Percentiles rank a stretch among this genome's conserved stretches.
Conservation (phyloP, 192 early-diverging fungal species). For the Cetraspora pellucida region DNA sequence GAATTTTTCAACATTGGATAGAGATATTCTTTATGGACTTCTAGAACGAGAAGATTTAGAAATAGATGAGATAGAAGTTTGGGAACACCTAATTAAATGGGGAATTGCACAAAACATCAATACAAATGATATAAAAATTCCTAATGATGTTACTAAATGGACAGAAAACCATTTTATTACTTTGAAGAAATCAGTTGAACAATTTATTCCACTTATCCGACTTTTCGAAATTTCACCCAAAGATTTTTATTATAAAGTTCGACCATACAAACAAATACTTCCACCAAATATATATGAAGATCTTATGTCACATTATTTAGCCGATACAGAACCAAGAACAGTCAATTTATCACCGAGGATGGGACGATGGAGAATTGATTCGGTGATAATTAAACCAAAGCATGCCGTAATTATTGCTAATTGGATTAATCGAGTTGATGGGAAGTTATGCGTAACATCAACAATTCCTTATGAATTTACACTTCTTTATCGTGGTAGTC, state of each 20-base stretch:
- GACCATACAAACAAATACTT: constrained; percentile 16
- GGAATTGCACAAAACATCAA: not conserved
- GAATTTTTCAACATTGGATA: not conserved
- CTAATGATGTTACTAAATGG: constrained; percentile 12
- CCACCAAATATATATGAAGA: not conserved
- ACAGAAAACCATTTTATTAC: not conserved
- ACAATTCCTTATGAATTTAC: not conserved
- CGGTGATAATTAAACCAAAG: constrained; percentile 7
- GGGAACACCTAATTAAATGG: constrained; percentile 27
- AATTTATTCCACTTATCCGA: constrained; percentile 16
- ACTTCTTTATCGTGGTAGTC: not conserved
- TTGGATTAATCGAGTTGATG: constrained; percentile 9
- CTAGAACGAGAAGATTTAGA: constrained; percentile 10
- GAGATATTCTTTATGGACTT: not conserved
- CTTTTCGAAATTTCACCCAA: constrained; percentile 3
- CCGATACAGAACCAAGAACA: not conserved
- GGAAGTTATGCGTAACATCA: not conserved
- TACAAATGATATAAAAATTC: not conserved
- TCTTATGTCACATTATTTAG: not conserved
- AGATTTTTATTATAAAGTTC: not conserved
- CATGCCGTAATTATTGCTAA: not conserved
- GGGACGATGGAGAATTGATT: not conserved
- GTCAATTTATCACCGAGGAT: not conserved
- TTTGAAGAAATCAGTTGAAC: not conserved
- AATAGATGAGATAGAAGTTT: constrained; percentile 10